phyloP scores from a whole-genome alignment of 2,329 filamentous ascomycete species.

The Botrytis deweyae region DNA sequence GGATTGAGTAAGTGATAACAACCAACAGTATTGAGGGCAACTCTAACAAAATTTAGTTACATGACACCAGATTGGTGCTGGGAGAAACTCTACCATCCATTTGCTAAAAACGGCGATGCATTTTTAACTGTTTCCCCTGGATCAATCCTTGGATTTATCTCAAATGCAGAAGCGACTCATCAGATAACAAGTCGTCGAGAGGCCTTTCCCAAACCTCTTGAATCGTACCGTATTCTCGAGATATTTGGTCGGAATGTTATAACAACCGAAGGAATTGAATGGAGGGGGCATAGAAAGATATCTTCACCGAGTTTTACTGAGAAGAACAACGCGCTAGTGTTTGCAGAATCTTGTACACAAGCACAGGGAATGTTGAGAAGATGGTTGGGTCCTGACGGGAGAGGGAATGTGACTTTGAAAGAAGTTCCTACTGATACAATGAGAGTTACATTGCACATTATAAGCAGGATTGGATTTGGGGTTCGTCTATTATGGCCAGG shows the following conservation, averaged over 20 bases:
- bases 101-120: constrained; percentile 59
- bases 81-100: constrained; percentile 55
- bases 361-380: constrained; percentile 58
- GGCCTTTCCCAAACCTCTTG: constrained; percentile 67
- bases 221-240: constrained; percentile 58
- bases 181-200: constrained; percentile 66
- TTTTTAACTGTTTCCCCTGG: constrained; percentile 64
- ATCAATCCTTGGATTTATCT: constrained; percentile 53
- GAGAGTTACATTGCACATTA: constrained; percentile 57
- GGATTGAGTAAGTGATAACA: constrained; percentile 54
- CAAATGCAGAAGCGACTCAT: constrained; percentile 50
- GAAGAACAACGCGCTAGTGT: constrained; percentile 68
- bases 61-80: constrained; percentile 62
- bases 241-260: constrained; percentile 72
- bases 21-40: background rate
- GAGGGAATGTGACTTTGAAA: constrained; percentile 45
- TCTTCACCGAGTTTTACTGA: constrained; percentile 74
- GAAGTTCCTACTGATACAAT: constrained; percentile 65
- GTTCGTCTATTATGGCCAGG: constrained; percentile 61
- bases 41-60: constrained; percentile 42
- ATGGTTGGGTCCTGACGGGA: constrained; percentile 51
- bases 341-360: constrained; percentile 62
- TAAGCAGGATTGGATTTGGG: constrained; percentile 72
- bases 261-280: constrained; percentile 65
- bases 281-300: constrained; percentile 72